A percentile compares a stretch with the other conserved stretches of the same genome.
Conservation (phyloP, 352 stramenopile species). For the Achlya hypogyna region DNA sequence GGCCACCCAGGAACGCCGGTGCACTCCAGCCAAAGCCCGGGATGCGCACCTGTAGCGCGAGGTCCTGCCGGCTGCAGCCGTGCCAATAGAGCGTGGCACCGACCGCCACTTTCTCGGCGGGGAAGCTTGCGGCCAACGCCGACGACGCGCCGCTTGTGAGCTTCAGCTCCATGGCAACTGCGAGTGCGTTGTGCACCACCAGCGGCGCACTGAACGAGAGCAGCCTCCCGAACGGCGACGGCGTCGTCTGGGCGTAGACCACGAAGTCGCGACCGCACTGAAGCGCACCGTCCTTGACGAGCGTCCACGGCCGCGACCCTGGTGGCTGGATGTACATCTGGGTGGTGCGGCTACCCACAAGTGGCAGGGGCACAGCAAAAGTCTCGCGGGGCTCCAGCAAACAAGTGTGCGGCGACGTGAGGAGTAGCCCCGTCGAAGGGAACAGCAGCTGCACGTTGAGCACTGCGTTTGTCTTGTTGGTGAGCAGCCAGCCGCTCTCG, state of each 20-base stretch:
- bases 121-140: background rate
- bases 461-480: conserved; percentile 77
- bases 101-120: conserved; percentile 37
- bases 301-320: background rate
- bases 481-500: conserved; percentile 61
- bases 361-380: conserved; percentile 3
- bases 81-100: conserved; percentile 77
- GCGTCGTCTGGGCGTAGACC: background rate
- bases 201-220: conserved; percentile 14
- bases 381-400: background rate
- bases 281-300: background rate
- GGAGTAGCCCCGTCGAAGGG: conserved; percentile 3
- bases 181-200: conserved; percentile 15
- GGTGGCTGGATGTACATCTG: conserved; percentile 11
- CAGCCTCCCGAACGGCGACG: background rate
- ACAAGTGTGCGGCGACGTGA: background rate
- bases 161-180: conserved; percentile 3
- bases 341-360: conserved; percentile 5
- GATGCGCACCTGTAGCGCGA: conserved; percentile 69
- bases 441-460: conserved; percentile 77
- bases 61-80: conserved; percentile 63
- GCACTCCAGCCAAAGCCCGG: conserved; percentile 84
- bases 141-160: background rate
- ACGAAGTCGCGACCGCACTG: background rate
- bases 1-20: conserved; percentile 38